Conservation (phyloP, 495 filamentous ascomycete species). For the Lepraria neglecta region DNA sequence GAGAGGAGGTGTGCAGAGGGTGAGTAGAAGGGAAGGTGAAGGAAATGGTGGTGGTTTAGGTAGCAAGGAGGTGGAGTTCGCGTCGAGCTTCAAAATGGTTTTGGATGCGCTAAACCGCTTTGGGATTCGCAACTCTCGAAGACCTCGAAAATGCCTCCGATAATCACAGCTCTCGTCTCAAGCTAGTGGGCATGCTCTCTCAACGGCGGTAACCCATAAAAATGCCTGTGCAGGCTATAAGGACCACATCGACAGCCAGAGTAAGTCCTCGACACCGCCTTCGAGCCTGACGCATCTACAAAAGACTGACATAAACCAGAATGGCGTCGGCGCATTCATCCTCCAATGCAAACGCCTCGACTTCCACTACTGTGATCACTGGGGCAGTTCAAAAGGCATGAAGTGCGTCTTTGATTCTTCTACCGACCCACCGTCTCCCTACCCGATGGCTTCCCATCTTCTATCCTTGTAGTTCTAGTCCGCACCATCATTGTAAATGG, state of each 20-base stretch:
- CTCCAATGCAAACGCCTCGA: constrained; percentile 93
- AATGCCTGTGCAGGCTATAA: constrained; percentile 65
- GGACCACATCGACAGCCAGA: constrained; percentile 52
- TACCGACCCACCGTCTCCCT: background rate
- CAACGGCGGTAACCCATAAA: constrained; percentile 28
- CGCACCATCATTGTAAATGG: no score
- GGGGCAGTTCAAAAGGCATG: constrained; percentile 88
- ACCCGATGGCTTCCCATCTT: background rate
- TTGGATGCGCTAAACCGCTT: constrained; percentile 5
- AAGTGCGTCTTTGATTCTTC: constrained; percentile 54
- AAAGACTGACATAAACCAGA: constrained; percentile 45
- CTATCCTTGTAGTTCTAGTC: no score
- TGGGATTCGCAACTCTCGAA: background rate
- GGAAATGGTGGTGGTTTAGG: background rate
- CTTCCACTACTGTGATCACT: constrained; percentile 94
- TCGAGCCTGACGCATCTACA: background rate
- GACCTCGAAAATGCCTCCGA: background rate
- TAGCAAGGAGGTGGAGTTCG: constrained; percentile 8
- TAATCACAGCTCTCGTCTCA: background rate
- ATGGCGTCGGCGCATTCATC: constrained; percentile 95
- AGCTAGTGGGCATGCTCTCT: background rate
- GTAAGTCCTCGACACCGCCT: constrained; percentile 35
- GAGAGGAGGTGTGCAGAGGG: background rate
- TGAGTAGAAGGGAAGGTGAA: background rate
- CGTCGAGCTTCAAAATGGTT: constrained; percentile 7